Evolutionary conservation across 805 yeast species (phyloP).

Genomic region (Metschnikowia matae): DNA sequence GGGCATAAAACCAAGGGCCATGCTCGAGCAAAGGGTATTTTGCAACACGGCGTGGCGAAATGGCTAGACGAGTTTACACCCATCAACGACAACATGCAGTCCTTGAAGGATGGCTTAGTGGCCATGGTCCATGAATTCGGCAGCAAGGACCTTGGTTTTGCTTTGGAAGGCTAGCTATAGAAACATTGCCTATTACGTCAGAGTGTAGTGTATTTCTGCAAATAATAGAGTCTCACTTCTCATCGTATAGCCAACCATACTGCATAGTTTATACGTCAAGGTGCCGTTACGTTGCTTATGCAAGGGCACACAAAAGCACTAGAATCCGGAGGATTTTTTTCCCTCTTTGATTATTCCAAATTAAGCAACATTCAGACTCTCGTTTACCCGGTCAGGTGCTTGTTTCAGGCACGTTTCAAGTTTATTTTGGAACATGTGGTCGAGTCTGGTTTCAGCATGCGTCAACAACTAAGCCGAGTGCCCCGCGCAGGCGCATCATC

Average conservation of each 20-base stretch:
- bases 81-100: conserved; percentile 24
- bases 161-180: conserved; percentile 31
- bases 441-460: background rate
- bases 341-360: too few species aligned
- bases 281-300: too few species aligned
- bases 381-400: too few species aligned
- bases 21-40: conserved; percentile 46
- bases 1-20: conserved; percentile 42
- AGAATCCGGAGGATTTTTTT: too few species aligned
- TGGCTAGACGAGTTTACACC: conserved; percentile 41
- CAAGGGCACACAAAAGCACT: too few species aligned
- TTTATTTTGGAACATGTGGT: too few species aligned
- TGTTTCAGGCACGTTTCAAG: background rate
- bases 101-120: conserved; percentile 28
- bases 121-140: conserved; percentile 27
- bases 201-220: background rate
- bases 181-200: too few species aligned
- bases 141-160: conserved; percentile 33
- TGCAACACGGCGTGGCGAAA: conserved; percentile 49
- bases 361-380: too few species aligned
- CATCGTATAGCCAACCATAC: too few species aligned
- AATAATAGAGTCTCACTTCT: too few species aligned
- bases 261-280: too few species aligned
- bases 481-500: conserved; percentile 6
- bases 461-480: background rate